These are phyloP conservation scores for Sphaerulina vaccinii DNA, from an alignment of 2,329 filamentous ascomycete genomes.

Conservation along the genomic window DNA sequence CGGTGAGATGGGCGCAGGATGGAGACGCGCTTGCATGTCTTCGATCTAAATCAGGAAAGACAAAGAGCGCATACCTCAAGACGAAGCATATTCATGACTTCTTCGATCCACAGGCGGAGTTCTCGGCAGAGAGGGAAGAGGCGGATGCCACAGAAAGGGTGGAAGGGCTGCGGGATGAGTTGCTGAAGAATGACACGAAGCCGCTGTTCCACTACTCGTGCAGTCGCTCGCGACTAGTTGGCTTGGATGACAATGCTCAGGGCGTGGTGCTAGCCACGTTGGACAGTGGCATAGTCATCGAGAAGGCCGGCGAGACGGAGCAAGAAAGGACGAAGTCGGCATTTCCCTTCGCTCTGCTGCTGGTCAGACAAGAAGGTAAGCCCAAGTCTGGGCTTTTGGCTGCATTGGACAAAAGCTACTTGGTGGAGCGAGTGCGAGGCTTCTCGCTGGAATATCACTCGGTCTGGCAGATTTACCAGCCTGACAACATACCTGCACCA, in stretches of 20 bases:
- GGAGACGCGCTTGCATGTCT: constrained; percentile 33
- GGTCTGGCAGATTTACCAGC: constrained; percentile 50
- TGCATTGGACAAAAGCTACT: constrained; percentile 44
- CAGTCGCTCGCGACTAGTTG: constrained; percentile 50
- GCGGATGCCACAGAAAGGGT: constrained; percentile 28
- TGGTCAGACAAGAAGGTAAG: constrained; percentile 50
- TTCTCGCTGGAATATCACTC: constrained; percentile 56
- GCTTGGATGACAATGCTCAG: constrained; percentile 45
- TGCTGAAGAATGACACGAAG: constrained; percentile 46
- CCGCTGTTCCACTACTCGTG: constrained; percentile 49
- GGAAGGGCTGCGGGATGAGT: constrained; percentile 41
- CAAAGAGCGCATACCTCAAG: constrained; percentile 40
- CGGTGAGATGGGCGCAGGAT: constrained; percentile 32
- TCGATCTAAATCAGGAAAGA: constrained; percentile 21
- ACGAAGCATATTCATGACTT: constrained; percentile 44
- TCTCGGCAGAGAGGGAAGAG: constrained; percentile 28
- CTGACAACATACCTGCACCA: constrained; percentile 46
- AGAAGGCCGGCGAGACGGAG: constrained; percentile 27
- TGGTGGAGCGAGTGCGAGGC: constrained; percentile 52
- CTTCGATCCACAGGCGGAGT: constrained; percentile 35
- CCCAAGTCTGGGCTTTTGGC: constrained; percentile 42
- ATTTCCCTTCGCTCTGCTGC: constrained; percentile 54
- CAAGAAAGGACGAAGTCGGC: constrained; percentile 18
- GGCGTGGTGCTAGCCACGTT: constrained; percentile 50
- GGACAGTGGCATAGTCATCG: constrained; percentile 49